A percentile compares a stretch with the other conserved stretches of the same genome.
phyloP scores from a whole-genome alignment of 1,139 yeast genomes.

The Suhomyces coccinellae region DNA sequence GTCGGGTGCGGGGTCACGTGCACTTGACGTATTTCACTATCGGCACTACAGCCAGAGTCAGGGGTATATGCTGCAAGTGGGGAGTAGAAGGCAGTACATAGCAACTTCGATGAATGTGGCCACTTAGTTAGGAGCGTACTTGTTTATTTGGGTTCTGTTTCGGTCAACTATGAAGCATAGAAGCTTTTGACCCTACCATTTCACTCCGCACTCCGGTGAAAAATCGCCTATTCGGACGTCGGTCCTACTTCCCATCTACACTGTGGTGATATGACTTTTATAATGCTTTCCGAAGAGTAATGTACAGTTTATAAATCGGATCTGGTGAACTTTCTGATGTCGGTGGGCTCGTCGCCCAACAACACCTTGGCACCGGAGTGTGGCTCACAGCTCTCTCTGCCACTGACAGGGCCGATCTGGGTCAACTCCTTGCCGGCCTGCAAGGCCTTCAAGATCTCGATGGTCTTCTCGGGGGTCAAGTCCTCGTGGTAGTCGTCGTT shows the following conservation, averaged over 20 bases:
- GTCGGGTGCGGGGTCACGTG: conserved; percentile 5
- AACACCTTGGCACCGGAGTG: conserved; percentile 68
- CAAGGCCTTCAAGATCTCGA: conserved; percentile 60
- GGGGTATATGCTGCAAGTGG: too few species aligned
- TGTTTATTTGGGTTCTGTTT: too few species aligned
- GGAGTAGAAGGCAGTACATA: too few species aligned
- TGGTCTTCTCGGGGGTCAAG: conserved; percentile 67
- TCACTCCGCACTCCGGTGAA: too few species aligned
- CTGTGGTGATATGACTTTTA: conserved; percentile 1
- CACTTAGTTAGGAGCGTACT: too few species aligned
- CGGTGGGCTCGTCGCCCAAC: conserved; percentile 60
- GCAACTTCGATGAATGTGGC: too few species aligned
- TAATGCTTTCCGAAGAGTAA: conserved; percentile 10
- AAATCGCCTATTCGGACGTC: too few species aligned
- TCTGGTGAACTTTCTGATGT: conserved; percentile 64
- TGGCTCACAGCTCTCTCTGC: conserved; percentile 78
- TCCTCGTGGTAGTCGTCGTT: conserved; percentile 87
- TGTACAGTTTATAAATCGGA: conserved; percentile 36
- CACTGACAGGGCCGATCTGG: conserved; percentile 67
- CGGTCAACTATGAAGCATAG: too few species aligned
- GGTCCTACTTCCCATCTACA: background rate
- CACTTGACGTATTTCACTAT: background rate
- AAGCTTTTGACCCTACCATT: too few species aligned
- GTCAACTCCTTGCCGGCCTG: conserved; percentile 62
- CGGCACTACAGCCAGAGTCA: background rate